These are phyloP conservation scores for Pholiota molesta DNA, from an alignment of 768 basidiomycete species.

Conservation along the genomic window DNA sequence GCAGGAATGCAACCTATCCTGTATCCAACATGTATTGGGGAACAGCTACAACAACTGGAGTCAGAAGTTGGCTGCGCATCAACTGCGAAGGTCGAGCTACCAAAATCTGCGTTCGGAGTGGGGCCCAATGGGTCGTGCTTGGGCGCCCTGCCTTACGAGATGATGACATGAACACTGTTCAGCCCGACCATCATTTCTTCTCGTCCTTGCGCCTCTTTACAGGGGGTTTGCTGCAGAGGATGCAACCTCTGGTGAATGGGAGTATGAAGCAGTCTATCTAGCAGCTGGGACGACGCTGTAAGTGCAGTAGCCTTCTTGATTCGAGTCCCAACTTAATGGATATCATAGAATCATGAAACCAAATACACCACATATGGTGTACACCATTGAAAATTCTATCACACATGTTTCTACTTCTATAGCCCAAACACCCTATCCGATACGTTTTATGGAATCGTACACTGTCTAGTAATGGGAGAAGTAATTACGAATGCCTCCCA, in stretches of 20 bases:
- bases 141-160: not conserved
- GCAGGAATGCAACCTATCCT: constrained; percentile 2
- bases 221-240: constrained; percentile 1
- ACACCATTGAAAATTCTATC: constrained; percentile 1
- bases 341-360: not conserved
- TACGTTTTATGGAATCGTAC: constrained; percentile 2
- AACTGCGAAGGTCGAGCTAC: not conserved
- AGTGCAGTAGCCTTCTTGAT: not conserved
- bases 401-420: not conserved
- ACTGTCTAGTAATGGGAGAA: not conserved
- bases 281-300: constrained; percentile 1
- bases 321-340: not conserved
- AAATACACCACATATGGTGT: constrained; percentile 1
- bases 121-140: not conserved
- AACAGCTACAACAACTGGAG: not conserved
- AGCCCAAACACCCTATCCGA: not conserved
- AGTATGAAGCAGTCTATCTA: constrained; percentile 4
- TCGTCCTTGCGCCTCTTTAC: not conserved
- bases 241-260: not conserved
- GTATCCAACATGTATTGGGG: constrained; percentile 1
- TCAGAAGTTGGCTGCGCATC: not conserved
- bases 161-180: not conserved
- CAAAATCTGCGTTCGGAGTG: not conserved
- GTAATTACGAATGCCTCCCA: constrained; percentile 2
- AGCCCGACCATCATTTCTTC: not conserved